Percentiles rank a stretch among this genome's conserved stretches.
phyloP scores from a whole-genome alignment of 164 flowering plant genomes.

The Stephania cephalantha region DNA sequence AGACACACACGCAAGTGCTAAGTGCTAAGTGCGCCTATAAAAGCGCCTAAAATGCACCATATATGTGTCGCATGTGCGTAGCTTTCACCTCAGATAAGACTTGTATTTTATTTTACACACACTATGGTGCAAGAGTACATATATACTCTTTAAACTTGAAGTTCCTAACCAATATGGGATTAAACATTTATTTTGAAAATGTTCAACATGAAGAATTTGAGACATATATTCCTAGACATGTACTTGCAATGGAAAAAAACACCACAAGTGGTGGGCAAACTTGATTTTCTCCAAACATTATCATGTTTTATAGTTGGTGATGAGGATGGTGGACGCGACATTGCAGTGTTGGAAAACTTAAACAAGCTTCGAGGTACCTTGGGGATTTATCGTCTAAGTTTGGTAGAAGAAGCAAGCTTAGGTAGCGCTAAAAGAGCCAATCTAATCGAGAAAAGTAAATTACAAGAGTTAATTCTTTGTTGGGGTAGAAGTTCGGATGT shows the following conservation, averaged over 20 bases:
- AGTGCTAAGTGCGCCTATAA: too few relatives aligned
- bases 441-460: background rate
- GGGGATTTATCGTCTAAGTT: background rate
- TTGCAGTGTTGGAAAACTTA: slow-evolving; percentile 3
- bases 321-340: background rate
- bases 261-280: background rate
- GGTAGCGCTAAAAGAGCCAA: background rate
- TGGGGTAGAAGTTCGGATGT: background rate
- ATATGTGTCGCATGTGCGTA: too few relatives aligned
- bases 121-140: too few relatives aligned
- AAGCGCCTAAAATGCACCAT: too few relatives aligned
- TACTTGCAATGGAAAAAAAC: background rate
- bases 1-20: too few relatives aligned
- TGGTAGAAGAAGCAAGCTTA: background rate
- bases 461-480: background rate
- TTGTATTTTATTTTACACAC: too few relatives aligned
- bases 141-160: too few relatives aligned
- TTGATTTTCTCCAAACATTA: slow-evolving; percentile 15
- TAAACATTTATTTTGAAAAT: too few relatives aligned
- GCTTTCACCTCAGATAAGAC: too few relatives aligned
- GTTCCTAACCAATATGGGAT: too few relatives aligned
- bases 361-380: slow-evolving; percentile 9
- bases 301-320: background rate
- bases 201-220: too few relatives aligned
- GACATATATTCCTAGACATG: background rate